These are phyloP conservation scores for Debaryomyces tyrocola DNA, from an alignment of 805 yeast genomes.

Conservation along the genomic window DNA sequence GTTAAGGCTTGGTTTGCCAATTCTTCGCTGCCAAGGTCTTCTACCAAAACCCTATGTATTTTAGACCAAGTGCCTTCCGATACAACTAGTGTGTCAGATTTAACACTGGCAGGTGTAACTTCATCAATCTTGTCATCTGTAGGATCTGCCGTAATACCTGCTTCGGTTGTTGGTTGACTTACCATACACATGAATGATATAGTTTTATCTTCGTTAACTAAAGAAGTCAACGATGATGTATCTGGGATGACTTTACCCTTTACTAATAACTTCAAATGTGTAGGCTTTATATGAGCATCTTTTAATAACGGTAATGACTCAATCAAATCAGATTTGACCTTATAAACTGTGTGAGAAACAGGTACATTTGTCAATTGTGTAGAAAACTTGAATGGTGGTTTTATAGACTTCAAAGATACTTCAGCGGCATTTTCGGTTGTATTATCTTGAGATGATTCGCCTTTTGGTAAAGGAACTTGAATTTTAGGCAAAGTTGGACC, in stretches of 20 bases:
- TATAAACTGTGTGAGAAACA: constrained; percentile 31
- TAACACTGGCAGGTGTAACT: constrained; percentile 3
- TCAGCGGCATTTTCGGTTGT: constrained; percentile 13
- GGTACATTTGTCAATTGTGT: constrained; percentile 22
- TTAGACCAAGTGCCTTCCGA: constrained; percentile 43
- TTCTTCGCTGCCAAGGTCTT: constrained; percentile 30
- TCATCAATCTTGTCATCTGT: neutral
- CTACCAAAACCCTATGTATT: constrained; percentile 33
- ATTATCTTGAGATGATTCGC: neutral
- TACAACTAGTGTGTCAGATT: constrained; percentile 3
- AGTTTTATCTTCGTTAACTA: constrained; percentile 21
- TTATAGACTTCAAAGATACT: constrained; percentile 60
- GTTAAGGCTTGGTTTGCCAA: constrained; percentile 18
- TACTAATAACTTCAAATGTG: constrained; percentile 50
- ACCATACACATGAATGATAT: constrained; percentile 48
- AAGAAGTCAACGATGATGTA: constrained; percentile 35
- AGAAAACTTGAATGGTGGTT: constrained; percentile 65
- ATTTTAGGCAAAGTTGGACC: constrained; percentile 53
- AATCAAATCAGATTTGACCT: constrained; percentile 38
- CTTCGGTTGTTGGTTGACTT: constrained; percentile 16
- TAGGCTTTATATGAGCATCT: constrained; percentile 28
- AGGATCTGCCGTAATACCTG: constrained; percentile 2
- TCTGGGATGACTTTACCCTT: constrained; percentile 67
- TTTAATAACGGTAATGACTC: constrained; percentile 24
- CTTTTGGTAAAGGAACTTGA: constrained; percentile 31